Evolutionary conservation across 805 yeast species (phyloP).

Genomic region (Debaryomyces hansenii): DNA sequence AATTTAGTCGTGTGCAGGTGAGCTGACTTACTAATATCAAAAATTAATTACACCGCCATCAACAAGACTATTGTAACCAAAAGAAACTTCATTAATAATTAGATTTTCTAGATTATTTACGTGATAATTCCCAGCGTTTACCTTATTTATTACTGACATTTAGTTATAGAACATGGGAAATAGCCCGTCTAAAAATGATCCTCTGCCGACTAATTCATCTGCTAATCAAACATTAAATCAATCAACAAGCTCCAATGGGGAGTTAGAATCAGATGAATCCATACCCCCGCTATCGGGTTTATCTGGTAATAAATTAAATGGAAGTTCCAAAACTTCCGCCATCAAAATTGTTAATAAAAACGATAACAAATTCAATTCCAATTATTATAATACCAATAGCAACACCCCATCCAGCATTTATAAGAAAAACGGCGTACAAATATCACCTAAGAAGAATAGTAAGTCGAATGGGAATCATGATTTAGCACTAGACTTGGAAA

Average conservation of each 20-base stretch:
- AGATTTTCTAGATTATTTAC: background rate
- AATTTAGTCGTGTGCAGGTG: background rate
- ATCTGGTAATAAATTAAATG: constrained; percentile 1
- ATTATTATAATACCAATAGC: constrained; percentile 4
- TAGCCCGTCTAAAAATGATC: constrained; percentile 60
- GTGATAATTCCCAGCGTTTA: background rate
- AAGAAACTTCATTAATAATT: background rate
- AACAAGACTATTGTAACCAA: too few species aligned
- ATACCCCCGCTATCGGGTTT: constrained; percentile 43
- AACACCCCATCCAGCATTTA: constrained; percentile 2
- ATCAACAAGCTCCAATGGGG: constrained; percentile 30
- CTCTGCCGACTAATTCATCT: constrained; percentile 45
- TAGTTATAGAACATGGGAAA: constrained; percentile 49
- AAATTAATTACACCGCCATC: too few species aligned
- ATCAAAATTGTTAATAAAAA: constrained; percentile 3
- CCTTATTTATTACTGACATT: background rate
- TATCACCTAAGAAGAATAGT: constrained; percentile 1
- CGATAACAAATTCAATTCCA: constrained; percentile 2
- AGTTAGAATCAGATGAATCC: constrained; percentile 41
- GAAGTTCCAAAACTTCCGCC: constrained; percentile 3
- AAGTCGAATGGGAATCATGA: constrained; percentile 9
- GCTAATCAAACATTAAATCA: constrained; percentile 15
- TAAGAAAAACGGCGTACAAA: background rate
- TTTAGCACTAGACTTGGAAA: constrained; percentile 38
- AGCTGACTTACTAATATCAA: too few species aligned